phyloP scores from a whole-genome alignment of 495 filamentous ascomycete species.

The Tuber microsphaerosporum region DNA sequence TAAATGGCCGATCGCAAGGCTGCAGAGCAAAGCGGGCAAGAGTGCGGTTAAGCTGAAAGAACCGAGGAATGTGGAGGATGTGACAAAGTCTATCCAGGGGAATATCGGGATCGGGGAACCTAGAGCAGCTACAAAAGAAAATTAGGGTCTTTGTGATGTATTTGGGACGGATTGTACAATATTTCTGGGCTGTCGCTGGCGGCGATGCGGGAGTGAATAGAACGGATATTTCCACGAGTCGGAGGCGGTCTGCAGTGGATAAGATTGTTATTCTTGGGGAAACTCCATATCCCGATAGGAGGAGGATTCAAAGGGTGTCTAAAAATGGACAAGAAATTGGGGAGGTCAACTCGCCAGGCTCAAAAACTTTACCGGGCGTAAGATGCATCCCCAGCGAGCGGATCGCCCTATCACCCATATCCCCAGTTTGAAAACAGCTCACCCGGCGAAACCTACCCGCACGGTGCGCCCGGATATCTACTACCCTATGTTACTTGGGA shows the following conservation, averaged over 20 bases:
- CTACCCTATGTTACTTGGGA: too few relatives aligned
- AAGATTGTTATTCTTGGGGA: neutral
- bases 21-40: conserved; percentile 18
- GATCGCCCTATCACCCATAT: neutral
- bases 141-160: neutral
- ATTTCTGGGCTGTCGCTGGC: neutral
- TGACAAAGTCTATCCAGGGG: neutral
- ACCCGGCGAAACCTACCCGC: neutral
- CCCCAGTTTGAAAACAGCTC: neutral
- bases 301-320: neutral
- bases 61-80: conserved; percentile 9
- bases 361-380: neutral
- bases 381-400: neutral
- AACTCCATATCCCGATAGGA: neutral
- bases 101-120: neutral
- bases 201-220: neutral
- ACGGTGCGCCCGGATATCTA: neutral
- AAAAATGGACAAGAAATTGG: neutral
- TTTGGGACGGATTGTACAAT: neutral
- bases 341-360: neutral
- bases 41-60: conserved; percentile 14
- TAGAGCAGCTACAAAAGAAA: neutral
- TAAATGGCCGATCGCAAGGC: conserved; percentile 29
- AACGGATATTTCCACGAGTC: neutral
- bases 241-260: neutral